Evolutionary conservation across 2,329 filamentous ascomycete genomes (phyloP).

Genomic region (Colletotrichum kahawae): DNA sequence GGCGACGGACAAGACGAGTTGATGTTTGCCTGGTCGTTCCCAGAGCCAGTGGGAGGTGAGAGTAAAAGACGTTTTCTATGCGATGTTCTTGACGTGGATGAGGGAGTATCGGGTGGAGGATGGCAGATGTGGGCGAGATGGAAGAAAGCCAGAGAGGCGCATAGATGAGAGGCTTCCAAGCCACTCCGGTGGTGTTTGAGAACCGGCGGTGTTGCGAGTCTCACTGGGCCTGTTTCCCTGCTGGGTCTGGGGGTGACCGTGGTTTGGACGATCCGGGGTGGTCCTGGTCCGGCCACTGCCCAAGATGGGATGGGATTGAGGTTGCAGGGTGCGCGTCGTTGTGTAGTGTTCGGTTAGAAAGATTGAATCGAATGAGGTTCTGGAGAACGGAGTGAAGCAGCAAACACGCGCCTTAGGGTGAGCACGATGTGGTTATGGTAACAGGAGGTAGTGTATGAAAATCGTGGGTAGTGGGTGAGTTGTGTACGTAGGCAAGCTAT

Average conservation of each 20-base stretch:
- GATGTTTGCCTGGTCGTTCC: background rate
- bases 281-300: background rate
- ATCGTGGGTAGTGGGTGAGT: background rate
- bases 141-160: background rate
- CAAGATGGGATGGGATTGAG: slow-evolving; percentile 7
- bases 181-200: slow-evolving; percentile 21
- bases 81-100: background rate
- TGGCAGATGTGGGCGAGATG: background rate
- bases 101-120: background rate
- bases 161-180: slow-evolving; percentile 23
- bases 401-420: background rate
- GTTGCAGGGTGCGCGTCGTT: background rate
- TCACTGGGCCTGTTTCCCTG: slow-evolving; percentile 19
- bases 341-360: background rate
- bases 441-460: background rate
- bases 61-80: background rate
- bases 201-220: slow-evolving; percentile 14
- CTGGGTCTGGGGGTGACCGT: slow-evolving; percentile 11
- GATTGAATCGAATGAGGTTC: background rate
- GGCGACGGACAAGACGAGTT: background rate
- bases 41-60: background rate
- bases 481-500: background rate
- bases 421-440: background rate
- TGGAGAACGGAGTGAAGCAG: background rate
- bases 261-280: slow-evolving; percentile 10